Evolutionary conservation across 176 grass and related monocot species (phyloP), one percentile per base, ranked within the genome.

Genomic region (Olyra latifolia): DNA sequence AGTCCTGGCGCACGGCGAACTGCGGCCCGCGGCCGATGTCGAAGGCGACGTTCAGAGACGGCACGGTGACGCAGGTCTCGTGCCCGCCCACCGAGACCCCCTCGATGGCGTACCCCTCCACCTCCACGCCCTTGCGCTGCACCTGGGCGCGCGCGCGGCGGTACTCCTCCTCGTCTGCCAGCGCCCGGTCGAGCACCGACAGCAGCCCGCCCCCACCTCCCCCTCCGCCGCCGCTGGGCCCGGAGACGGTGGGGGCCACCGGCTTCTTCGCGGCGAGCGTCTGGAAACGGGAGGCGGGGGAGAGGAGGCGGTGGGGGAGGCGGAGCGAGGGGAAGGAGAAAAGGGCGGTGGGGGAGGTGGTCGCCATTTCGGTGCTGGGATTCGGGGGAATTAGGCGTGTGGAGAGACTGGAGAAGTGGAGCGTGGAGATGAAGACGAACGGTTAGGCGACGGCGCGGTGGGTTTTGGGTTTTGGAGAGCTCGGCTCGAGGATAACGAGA

Each of bases 121-220:
- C 88, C 66, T 98, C 96, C 55, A 91, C 79, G 23, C 88, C 95
- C 73, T 87, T 98, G 20, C 92, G 90, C 76, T 86, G 82, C 35
- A 98, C 92, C 90, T 93, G 90, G 35, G 90, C 86, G 10, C 96
- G 88, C 54, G 92, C 96, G 41, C 87, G 87, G 62, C 96, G 92
- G 82, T 98, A 98, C 88, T 91, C 92, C 82, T 98, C 95, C 70
- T 98, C 95, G 74, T 93, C 90, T 7, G 80, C 87, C 84, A 95
- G 70, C 32, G 88, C 88, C 82, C 86, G 84, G 90, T 95, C 92
- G 35, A 98, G 69, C 74, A 95, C 82, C 40, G 92, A 93, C 20
- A 98, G 83, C 41, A 93, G 62, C 13, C 90, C 86, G 24, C 65
- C 55, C 38, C 52, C 81, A 13, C 55, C 64, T 10, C 52, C 43